Percentiles rank a stretch among this genome's conserved stretches.
phyloP scores from a whole-genome alignment of 768 basidiomycete genomes.

The Termitomyces sp. region DNA sequence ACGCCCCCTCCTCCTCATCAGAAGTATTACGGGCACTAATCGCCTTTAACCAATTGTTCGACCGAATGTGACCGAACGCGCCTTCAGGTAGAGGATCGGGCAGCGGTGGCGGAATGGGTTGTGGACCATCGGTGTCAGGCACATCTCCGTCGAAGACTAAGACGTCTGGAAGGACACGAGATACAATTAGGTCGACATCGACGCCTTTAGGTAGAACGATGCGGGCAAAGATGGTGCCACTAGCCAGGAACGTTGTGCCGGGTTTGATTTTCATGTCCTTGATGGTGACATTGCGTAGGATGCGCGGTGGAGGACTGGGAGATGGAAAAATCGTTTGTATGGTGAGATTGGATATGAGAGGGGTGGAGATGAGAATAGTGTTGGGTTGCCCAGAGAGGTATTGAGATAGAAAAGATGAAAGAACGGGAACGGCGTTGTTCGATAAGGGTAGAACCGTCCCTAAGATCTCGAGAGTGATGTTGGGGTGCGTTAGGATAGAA shows the following conservation, averaged over 20 bases:
- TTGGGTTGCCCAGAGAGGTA: conserved; percentile 57
- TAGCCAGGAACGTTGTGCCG: conserved; percentile 50
- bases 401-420: conserved; percentile 59
- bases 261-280: conserved; percentile 69
- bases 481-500: conserved; percentile 60
- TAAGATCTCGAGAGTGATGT: conserved; percentile 51
- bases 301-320: conserved; percentile 54
- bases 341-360: conserved; percentile 44
- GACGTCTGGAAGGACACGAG: conserved; percentile 66
- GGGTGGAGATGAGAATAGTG: conserved; percentile 51
- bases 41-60: conserved; percentile 60
- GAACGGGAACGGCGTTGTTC: conserved; percentile 26
- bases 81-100: conserved; percentile 63
- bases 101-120: conserved; percentile 37
- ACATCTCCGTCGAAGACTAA: conserved; percentile 72
- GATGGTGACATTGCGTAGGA: conserved; percentile 70
- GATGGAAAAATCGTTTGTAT: conserved; percentile 57
- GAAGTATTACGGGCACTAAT: conserved; percentile 33
- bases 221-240: conserved; percentile 59
- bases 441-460: conserved; percentile 55
- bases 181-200: conserved; percentile 57
- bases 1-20: conserved; percentile 44
- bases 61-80: conserved; percentile 73
- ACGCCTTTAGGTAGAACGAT: conserved; percentile 69
- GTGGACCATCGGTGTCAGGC: conserved; percentile 23